Base-by-base conservation (phyloP, 768 basidiomycete species). In the Hysterangium stoloniferum region DNA sequence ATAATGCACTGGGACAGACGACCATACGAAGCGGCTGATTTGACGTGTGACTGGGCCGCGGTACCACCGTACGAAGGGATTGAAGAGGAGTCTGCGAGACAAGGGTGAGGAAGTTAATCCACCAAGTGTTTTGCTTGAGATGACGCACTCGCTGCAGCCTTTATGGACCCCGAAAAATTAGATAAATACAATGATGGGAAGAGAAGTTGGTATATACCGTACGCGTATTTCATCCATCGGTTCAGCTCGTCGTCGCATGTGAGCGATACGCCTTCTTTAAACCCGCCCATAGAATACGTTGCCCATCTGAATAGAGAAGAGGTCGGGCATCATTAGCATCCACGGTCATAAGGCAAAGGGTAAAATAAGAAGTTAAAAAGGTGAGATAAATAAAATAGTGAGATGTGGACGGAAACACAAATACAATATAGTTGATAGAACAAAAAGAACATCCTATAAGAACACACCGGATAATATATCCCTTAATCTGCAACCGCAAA, bases 401-500 rank as follows among this genome's bases (percentile, higher is more conserved):
- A 48, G 44, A 49, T 52, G 53, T 11, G 49, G 52, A 3, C 45
- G 45, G 1, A 22, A 29, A n/a, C 47, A 41, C 44, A 49, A 15
- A 46, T 12, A 24, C 12, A 33, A 48, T 11, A 55, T 13, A 13
- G 4, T 9, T 9, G 12, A 45, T 17, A 45, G 53, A 52, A 52
- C 29, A 50, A 45, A 31, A 49, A 43, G 3, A 9, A 12, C n/a
- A n/a, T n/a, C n/a, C n/a, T n/a, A n/a, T n/a, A n/a, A n/a, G 17
- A 53, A 52, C 45, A 33, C 53, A 52, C 31, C 66, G 66, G 52
- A 70, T 68, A 58, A 67, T 66, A 52, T 62, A 69, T 7, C 67
- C 72, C 45, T 69, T 70, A 63, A 65, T 57, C 59, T 69, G 81
- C 17, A 88, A 68, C 8, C 84, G 74, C 19, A 85, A 63, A 0